phyloP scores from a whole-genome alignment of 2,329 filamentous ascomycete species.

The Botrytis fragariae region DNA sequence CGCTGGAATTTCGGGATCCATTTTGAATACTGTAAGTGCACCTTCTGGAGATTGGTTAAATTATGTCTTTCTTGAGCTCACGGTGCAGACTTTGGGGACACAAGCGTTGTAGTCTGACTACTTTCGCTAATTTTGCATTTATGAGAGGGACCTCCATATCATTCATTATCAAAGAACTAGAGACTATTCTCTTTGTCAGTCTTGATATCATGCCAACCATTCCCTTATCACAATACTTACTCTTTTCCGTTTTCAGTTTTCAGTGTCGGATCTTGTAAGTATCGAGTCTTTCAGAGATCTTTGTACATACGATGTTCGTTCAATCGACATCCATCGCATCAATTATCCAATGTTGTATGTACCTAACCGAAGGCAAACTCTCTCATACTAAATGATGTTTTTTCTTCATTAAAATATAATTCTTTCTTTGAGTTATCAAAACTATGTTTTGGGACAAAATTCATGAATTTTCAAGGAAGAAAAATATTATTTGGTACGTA shows the following conservation, averaged over 20 bases:
- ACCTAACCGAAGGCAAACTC: not conserved
- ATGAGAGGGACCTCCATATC: not conserved
- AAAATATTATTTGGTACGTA: not conserved
- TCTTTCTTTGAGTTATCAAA: not conserved
- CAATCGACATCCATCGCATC: not conserved
- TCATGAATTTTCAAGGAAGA: not conserved
- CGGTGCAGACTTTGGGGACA: too few relatives aligned
- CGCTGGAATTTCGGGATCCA: not conserved
- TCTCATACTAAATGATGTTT: not conserved
- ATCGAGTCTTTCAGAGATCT: not conserved
- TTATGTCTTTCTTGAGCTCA: not conserved
- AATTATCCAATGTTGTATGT: not conserved
- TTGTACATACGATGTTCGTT: not conserved
- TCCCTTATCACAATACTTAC: not conserved
- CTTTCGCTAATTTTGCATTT: not conserved
- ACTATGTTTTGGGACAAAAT: fast-evolving
- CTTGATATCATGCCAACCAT: not conserved
- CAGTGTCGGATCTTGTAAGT: not conserved
- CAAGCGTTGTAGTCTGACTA: not conserved
- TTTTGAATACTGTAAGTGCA: not conserved
- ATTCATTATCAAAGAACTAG: not conserved
- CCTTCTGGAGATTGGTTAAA: not conserved
- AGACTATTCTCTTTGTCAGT: not conserved
- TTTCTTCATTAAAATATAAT: not conserved
- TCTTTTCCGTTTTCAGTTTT: not conserved